Evolutionary conservation across 768 basidiomycete species (phyloP), one percentile per base, ranked within the genome.

Genomic region (Tubosaeta sp.): DNA sequence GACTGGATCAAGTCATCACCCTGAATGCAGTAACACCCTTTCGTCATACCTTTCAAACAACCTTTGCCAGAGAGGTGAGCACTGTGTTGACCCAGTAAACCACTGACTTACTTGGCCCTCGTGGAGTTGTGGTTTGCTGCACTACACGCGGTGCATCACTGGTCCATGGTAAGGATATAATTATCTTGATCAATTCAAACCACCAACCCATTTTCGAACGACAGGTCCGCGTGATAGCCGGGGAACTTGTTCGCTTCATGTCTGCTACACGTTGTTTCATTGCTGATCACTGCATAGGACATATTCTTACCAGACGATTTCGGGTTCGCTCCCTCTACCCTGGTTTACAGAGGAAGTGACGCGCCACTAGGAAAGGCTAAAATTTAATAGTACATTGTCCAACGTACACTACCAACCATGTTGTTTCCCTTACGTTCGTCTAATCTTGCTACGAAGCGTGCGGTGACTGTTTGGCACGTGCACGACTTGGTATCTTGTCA

Each of bases 121-220:
- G 42, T 58, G 29, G 46, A 91, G 89, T 70, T 93, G 16, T 93
- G 90, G 90, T 93, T 93, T 66, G 80, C 82, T n/a, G 82, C 77
- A 21, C 69, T 93, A 29, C 90, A 93, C 61, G 90, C 90, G 38
- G 85, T 93, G 22, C 90, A 93, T 68, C 90, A 93, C 63, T 93
- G 88, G 88, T 90, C 88, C 18, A 90, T 90, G 86, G 87, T 88
- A 63, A 57, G 78, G 59, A 13, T 19, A 24, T 16, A 13, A 19
- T 16, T 50, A 35, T 52, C n/a, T 34, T 38, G 32, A 25, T 32
- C 18, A 35, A 36, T 13, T 36, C 21, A 10, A n/a, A 46, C 45
- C 22, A 9, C 27, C 55, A 34, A 44, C 50, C 35, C 39, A n/a
- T 34, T 45, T 48, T 36, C 52, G 52, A 56, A 50, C 18, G 31